Evolutionary conservation across 2,329 filamentous ascomycete genomes (phyloP), one percentile per base, ranked within the genome.

Genomic region (Fusarium guadeloupense): DNA sequence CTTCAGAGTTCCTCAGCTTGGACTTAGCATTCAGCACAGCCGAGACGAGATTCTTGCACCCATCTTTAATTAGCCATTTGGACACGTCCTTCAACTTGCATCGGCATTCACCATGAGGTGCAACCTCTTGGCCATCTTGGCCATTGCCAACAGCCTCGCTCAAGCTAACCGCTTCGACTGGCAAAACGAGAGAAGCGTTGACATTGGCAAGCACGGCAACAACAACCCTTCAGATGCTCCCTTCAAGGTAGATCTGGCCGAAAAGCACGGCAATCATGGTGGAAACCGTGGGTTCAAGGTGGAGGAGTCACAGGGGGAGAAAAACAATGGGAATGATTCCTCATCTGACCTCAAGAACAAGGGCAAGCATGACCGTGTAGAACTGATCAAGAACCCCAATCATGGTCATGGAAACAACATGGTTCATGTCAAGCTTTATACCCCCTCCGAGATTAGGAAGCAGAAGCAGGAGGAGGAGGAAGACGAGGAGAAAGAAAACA

Each of bases 41-140:
- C 28, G 16, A 48, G 40, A 40, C 17, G 46, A 37, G 46, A 50
- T 43, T 60, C 48, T 52, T 20, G 35, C 28, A n/a, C 30, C 39
- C 54, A 26, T 39, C 34, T 28, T 35, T 31, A 50, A 57, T 54
- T 46, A 51, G 52, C 59, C 38, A 21, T 54, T 66, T 54, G 35
- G 45, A 46, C 37, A 39, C 19, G 33, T 17, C 10, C 13, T 40
- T 35, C 26, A 26, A 35, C 35, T 31, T 40, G 16, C 14, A 35
- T 46, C 25, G 25, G 38, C 23, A 41, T 53, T 37, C 52, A 55
- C 33, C 16, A 72, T 72, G 69, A 64, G 59, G 38, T 59, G 53
- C 59, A 64, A 64, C 42, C 26, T 60, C 31, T 42, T 72, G 48
- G 67, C 61, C 60, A 37, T 66, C 13, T 34, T 70, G 67, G 68